Evolutionary conservation across 129 eudicot genomes (phyloP), one percentile per base, ranked within the genome.

Genomic region (Saposhnikovia divaricata): DNA sequence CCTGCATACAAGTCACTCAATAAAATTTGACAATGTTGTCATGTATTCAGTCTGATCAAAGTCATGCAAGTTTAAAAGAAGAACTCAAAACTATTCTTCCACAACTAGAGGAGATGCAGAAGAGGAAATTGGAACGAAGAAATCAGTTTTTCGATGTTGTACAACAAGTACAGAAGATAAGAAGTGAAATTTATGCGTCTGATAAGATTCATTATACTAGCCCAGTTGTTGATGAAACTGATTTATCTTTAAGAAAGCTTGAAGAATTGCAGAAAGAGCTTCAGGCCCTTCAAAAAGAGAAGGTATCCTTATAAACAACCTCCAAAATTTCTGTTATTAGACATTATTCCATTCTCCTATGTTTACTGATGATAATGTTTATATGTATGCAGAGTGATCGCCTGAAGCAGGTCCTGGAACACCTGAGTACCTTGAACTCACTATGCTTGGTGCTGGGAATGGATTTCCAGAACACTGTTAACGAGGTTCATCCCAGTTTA

Each of bases 391-490:
- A 95, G 99, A 89, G 91, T 73, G 92, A 89, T 61, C 95, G 99
- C 19, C 83, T 90, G 78, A 92, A 89, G 84, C 79, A 89, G 86
- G 90, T 91, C 51, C 25, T 84, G 57, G 93, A 90, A 57, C 86
- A 80, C 81, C 78, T 92, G 76, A 89, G 48, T 81, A 44, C 72
- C 77, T 82, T 95, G 84, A 83, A 82, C 82, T 89, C 91, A 15
- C 83, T 90, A 72, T 95, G 99, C 84, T 81, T 82, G 83, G 97
- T 92, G 63, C 97, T 95, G 61, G 97, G 99, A 57, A 77, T 95
- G 78, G 95, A 95, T 46, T 92, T 90, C 80, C 87, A 84, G 74
- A 83, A 90, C 76, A 88, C 89, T 39, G 81, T 90, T n/a, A 81
- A 72, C 42, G 91, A 92, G 76, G 81, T 95, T 77, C 91, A 90